Evolutionary conservation across 2,329 filamentous ascomycete species (phyloP), one percentile per base, ranked within the genome.

Genomic region (Phialophora macrospora): DNA sequence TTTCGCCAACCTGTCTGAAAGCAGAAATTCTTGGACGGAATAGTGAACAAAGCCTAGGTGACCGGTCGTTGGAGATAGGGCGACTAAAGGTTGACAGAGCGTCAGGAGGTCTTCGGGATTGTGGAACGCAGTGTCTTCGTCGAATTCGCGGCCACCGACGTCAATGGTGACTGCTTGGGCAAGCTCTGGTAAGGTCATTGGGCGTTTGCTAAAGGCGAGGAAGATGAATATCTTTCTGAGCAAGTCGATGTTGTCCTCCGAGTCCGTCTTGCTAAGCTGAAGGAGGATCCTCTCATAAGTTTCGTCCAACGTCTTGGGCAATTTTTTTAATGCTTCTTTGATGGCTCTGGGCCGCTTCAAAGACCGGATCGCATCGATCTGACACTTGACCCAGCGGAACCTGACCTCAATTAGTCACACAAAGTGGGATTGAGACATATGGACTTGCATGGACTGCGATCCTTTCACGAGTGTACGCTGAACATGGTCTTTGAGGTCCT

Each of bases 331-430:
- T 8, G 69, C 54, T 4, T 69, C 63, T 28, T 64, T 64, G 4
- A 74, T 41, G 12, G 55, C 62, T 17, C 28, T 60, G 8, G 64
- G 62, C 44, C 66, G 65, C 6, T 68, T 48, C 61, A 70, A 73
- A 2, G 65, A 64, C 54, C 70, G 48, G 32, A 75, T 64, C 20
- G 63, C 64, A 32, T 73, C 71, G 38, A 75, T 64, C 48, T 74
- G 72, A 46, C 73, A 74, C 54, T 61, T 64, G 14, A 70, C 72
- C 72, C 71, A 74, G 12, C 72, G 67, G 66, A 75, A 74, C 54
- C 54, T 56, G 22, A 14, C 38, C 14, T 41, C 38, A 41, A 17
- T 41, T 41, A 41, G 38, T 17, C 38, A 41, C 38, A 41, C 14
- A 4, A 17, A 41, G 34, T 6, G 5, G 9, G 14, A n/a, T 41